A percentile compares a stretch with the other conserved stretches of the same genome.
Evolutionary conservation across 176 grass and related monocot species (phyloP).

Genomic region (Thalia dealbata): DNA sequence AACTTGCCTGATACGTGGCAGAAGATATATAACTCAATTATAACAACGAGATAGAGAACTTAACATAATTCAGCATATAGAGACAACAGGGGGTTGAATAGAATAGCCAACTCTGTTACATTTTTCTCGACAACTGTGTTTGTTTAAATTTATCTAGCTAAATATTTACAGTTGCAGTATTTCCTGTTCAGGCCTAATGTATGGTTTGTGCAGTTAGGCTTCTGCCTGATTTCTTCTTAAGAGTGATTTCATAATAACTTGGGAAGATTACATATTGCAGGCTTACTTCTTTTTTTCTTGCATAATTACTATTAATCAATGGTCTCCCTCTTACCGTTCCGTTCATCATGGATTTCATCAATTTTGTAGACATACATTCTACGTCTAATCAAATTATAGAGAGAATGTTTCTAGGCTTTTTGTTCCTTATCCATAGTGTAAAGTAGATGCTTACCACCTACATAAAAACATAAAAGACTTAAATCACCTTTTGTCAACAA

Average conservation of each 20-base stretch:
- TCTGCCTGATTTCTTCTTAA: no score
- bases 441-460: background rate
- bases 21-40: slow-evolving; percentile 3
- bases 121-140: no score
- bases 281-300: background rate
- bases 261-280: background rate
- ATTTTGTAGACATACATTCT: background rate
- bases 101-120: no score
- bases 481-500: slow-evolving; percentile 90
- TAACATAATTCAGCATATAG: background rate
- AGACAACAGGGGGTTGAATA: background rate
- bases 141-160: no score
- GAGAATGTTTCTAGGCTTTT: background rate
- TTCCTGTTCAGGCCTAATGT: no score
- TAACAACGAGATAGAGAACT: background rate
- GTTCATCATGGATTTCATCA: background rate
- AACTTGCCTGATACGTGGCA: slow-evolving; percentile 72
- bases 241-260: background rate
- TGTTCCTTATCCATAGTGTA: background rate
- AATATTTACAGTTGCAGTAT: no score
- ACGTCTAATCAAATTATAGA: background rate
- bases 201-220: no score
- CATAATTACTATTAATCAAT: background rate
- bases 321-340: background rate
- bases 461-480: background rate